phyloP scores from a whole-genome alignment of 139 green algal species.

The Desmodesmus armatus region DNA sequence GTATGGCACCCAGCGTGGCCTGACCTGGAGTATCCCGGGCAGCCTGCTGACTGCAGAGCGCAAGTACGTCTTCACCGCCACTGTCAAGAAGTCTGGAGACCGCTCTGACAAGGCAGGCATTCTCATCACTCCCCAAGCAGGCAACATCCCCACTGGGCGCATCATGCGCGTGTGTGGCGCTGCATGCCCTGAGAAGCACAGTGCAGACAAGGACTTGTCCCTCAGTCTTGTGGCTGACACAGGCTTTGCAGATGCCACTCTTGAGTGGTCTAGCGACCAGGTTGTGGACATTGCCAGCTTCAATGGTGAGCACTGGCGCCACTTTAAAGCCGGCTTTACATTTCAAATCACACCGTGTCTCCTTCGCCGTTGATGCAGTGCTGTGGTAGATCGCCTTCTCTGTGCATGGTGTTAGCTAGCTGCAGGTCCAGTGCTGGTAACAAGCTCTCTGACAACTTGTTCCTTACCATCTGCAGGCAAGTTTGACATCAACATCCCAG shows the following conservation, averaged over 20 bases:
- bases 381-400: too few species aligned
- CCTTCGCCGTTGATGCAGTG: too few species aligned
- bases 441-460: too few species aligned
- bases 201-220: background rate
- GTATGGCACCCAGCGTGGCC: constrained; percentile 1
- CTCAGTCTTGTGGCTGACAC: background rate
- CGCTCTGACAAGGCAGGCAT: background rate
- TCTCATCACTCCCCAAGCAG: background rate
- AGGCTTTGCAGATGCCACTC: background rate
- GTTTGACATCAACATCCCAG: too few species aligned
- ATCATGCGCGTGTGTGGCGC: constrained; percentile 8
- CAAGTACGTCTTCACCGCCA: constrained; percentile 8
- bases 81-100: background rate
- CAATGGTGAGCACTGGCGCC: background rate
- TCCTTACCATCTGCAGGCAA: too few species aligned
- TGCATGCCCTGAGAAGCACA: constrained; percentile 4
- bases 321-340: too few species aligned
- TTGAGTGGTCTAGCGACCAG: constrained; percentile 1
- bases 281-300: background rate
- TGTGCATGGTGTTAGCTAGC: too few species aligned
- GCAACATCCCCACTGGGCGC: constrained; percentile 9
- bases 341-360: too few species aligned
- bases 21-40: constrained; percentile 11
- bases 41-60: background rate
- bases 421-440: too few species aligned